phyloP scores from a whole-genome alignment of 352 stramenopile genomes.

The Phytopythium mirpurense region DNA sequence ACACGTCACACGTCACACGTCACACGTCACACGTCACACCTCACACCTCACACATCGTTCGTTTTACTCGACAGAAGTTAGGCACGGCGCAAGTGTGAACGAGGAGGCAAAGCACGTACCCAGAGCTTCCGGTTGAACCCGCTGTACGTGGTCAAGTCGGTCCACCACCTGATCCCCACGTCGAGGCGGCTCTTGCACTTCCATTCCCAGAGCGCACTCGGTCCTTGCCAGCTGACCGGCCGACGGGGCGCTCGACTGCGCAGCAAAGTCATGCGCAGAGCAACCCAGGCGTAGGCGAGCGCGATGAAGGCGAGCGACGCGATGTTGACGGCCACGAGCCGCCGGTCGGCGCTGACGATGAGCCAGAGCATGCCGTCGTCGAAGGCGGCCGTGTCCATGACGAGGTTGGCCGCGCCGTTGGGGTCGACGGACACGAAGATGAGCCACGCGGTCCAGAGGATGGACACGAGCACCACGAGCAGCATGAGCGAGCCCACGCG shows the following conservation, averaged over 20 bases:
- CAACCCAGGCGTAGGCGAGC: constrained; percentile 9
- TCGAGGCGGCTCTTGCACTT: background rate
- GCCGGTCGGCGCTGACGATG: background rate
- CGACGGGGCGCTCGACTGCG: background rate
- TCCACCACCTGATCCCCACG: constrained; percentile 1
- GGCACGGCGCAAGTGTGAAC: too few species aligned
- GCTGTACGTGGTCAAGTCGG: constrained; percentile 14
- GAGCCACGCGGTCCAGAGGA: constrained; percentile 8
- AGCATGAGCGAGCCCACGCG: constrained; percentile 1
- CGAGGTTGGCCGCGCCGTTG: constrained; percentile 6
- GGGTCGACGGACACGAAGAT: constrained; percentile 8
- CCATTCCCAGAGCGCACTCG: background rate
- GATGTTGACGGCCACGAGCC: background rate
- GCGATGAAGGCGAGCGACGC: background rate
- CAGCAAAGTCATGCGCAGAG: constrained; percentile 8
- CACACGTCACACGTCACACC: too few species aligned
- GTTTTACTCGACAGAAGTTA: too few species aligned
- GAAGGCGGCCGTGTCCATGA: constrained; percentile 12
- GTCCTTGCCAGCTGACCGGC: background rate
- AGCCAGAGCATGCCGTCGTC: constrained; percentile 12
- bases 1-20: too few species aligned
- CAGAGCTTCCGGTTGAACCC: constrained; percentile 16
- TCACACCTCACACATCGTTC: too few species aligned
- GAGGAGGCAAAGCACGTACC: too few species aligned
- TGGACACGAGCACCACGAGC: constrained; percentile 2